Evolutionary conservation across 1,139 yeast species (phyloP), one percentile per base, ranked within the genome.

Genomic region (Petasospora fabianii): DNA sequence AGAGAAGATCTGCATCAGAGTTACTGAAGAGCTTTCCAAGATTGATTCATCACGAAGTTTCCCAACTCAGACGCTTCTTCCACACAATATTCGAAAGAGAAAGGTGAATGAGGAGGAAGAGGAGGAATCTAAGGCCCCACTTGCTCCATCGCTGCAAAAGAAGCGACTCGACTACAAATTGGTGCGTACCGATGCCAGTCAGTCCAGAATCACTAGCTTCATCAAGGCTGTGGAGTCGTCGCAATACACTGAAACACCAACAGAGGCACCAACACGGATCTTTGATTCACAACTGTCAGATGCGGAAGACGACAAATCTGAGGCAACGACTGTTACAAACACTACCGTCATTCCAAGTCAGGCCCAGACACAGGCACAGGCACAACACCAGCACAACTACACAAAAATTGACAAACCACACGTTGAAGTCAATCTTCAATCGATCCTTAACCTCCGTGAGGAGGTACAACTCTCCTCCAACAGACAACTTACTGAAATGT

Each of bases 101-200:
- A 27, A 36, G 7, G 17, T 24, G 5, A 39, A 5, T 22, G 26
- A 35, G 14, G 41, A 44, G 26, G 42, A 41, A 20, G 35, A 43
- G 11, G 29, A 35, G 9, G 36, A 27, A 1, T 13, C 32, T 1
- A 49, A 42, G 14, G 29, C 30, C 6, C 18, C 11, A 24, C 13
- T 3, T 22, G 15, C 27, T 5, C 34, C 21, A 14, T 20, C 34
- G 5, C 20, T 14, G 3, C 43, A 42, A 50, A 44, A 54, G 60
- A 42, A 43, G 50, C 47, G 58, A 36, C 75, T 75, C 49, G 94
- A 82, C 47, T 76, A 80, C 52, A 78, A 78, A 46, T 53, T 83
- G 51, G 86, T 84, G 0, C 64, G 96, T 43, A 84, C 90, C 0
- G 97, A 88, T 58, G 73, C 85, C 1, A 68, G 64, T 34, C 95